Conservation (phyloP, 345 rosid species). For the Noccaea bulbosa region DNA sequence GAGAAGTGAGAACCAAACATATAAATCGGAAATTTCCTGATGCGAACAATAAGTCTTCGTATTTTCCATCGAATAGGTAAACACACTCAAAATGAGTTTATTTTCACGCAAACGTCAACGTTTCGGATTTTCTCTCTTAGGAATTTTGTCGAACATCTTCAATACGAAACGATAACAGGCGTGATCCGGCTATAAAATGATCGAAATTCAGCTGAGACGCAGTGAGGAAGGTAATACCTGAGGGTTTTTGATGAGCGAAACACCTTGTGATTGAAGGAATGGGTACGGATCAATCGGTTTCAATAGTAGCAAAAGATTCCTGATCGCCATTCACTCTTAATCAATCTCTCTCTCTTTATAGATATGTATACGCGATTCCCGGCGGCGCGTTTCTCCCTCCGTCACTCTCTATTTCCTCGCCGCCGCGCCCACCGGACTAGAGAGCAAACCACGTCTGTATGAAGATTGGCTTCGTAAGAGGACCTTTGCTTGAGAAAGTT, state of each 20-base stretch:
- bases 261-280: constrained; percentile 44
- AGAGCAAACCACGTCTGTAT: constrained; percentile 10
- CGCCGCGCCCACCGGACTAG: constrained; percentile 1
- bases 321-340: constrained; percentile 56
- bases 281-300: constrained; percentile 73
- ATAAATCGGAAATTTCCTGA: neutral
- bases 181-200: neutral
- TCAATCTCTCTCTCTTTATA: neutral
- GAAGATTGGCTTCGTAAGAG: neutral
- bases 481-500: neutral
- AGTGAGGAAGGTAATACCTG: constrained; percentile 44
- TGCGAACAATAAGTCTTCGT: constrained; percentile 10
- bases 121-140: neutral
- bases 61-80: neutral
- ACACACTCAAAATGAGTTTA: neutral
- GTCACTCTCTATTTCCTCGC: neutral
- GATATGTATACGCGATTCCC: too few species aligned
- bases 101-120: constrained; percentile 2
- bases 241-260: constrained; percentile 52
- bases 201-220: constrained; percentile 6
- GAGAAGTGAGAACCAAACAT: too few species aligned
- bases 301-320: constrained; percentile 70
- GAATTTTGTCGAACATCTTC: constrained; percentile 53
- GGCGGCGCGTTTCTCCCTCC: neutral
- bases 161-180: constrained; percentile 12